phyloP scores from a whole-genome alignment of 148 eudicot genomes.

The Rhododendron ferrugineum region DNA sequence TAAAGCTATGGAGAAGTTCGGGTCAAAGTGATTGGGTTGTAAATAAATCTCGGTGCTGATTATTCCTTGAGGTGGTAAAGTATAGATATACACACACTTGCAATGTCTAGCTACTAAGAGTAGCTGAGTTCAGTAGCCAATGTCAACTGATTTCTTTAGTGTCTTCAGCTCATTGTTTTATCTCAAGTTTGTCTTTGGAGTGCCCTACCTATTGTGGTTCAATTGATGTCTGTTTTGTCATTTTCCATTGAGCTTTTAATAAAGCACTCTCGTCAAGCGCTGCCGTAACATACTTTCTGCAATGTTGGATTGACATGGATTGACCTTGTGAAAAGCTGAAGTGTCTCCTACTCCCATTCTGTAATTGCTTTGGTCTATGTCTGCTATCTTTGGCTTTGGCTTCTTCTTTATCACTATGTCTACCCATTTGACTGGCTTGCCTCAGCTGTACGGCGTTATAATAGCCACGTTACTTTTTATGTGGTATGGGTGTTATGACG shows the following conservation, averaged over 20 bases:
- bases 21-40: constrained; percentile 30
- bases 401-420: neutral
- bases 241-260: neutral
- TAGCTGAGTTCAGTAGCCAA: constrained; percentile 12
- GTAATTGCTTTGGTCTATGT: neutral
- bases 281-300: neutral
- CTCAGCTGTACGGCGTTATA: neutral
- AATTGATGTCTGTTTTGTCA: neutral
- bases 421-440: neutral
- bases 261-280: neutral
- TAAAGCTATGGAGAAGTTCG: constrained; percentile 21
- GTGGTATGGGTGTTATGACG: neutral
- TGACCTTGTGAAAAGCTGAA: neutral
- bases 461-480: neutral
- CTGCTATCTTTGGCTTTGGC: neutral
- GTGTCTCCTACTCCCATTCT: neutral
- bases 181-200: constrained; percentile 10
- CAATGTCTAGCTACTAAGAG: constrained; percentile 25
- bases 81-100: constrained; percentile 24
- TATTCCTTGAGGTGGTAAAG: constrained; percentile 21
- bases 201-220: neutral
- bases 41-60: constrained; percentile 37
- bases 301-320: neutral
- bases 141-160: constrained; percentile 10
- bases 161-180: constrained; percentile 8